Conservation (phyloP, 2,329 filamentous ascomycete genomes). For the Pseudocercospora fijiensis region DNA sequence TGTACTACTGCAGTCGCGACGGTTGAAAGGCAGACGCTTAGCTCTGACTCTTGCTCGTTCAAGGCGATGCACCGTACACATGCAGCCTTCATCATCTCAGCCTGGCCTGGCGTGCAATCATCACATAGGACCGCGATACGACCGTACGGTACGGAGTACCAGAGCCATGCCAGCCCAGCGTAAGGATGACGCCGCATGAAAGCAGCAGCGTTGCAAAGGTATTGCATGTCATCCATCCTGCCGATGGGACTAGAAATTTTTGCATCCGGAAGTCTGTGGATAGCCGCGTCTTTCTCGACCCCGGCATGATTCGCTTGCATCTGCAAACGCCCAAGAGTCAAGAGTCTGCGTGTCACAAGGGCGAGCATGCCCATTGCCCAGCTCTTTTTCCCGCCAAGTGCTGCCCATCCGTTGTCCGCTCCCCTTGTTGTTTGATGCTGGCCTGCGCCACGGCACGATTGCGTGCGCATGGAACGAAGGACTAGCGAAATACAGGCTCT, state of each 20-base stretch:
- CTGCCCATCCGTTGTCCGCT: background rate
- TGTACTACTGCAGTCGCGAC: background rate
- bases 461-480: slow-evolving; percentile 9
- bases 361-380: background rate
- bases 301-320: slow-evolving; percentile 5
- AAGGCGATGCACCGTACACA: background rate
- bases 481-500: background rate
- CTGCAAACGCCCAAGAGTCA: slow-evolving; percentile 5
- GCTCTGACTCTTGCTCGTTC: background rate
- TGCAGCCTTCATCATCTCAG: background rate
- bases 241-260: slow-evolving; percentile 2
- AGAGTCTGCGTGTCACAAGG: slow-evolving; percentile 7
- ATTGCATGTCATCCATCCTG: slow-evolving; percentile 2
- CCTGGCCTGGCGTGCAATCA: background rate
- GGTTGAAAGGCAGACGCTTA: background rate
- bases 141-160: background rate
- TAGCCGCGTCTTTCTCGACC: slow-evolving; percentile 4
- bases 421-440: background rate
- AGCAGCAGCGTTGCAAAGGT: background rate
- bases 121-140: background rate
- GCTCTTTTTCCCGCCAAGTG: slow-evolving; percentile 7
- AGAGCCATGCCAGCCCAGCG: background rate
- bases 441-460: slow-evolving; percentile 10
- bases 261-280: slow-evolving; percentile 2
- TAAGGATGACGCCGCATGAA: slow-evolving; percentile 3